Evolutionary conservation across 2,329 filamentous ascomycete genomes (phyloP), one percentile per base, ranked within the genome.

Genomic region (Cryphonectria parasitica): DNA sequence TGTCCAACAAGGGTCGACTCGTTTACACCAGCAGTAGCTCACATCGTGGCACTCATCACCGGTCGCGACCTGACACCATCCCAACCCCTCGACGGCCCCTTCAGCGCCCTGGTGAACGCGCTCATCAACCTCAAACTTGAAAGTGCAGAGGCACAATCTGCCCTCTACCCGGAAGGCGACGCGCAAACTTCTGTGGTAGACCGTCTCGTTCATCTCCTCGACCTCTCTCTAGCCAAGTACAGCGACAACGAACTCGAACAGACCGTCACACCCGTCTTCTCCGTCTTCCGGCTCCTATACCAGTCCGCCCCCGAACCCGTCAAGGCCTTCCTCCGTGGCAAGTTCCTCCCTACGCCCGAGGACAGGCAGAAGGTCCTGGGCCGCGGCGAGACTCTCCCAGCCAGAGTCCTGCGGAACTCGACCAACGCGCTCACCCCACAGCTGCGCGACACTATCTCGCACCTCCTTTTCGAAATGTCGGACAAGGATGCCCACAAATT

Each of bases 391-490:
- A 92, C 91, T 0, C 83, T 98, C 0, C 87, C 95, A 1, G 91
- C 94, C 2, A 89, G 90, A 71, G 83, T 99, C 1, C 86, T 99
- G 66, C 89, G 90, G 68, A 88, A 96, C 56, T 94, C 92, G 2
- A 93, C 90, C 6, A 93, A 92, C 19, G 88, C 94, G 0, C 80
- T 89, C 60, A 87, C 92, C 0, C 89, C 93, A 0, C 89, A 90
- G 54, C 83, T 97, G 3, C 89, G 94, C 25, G 89, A 92, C 63
- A 88, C 89, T 25, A 91, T 97, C 67, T 92, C 92, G 0, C 86
- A 91, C 41, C 85, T 99, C 34, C 87, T 98, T 72, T 99, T 97
- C 78, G 92, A 97, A 74, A 85, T 98, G 39, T 97, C 94, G 0
- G 91, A 91, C 74, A 92, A 90, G 75, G 90, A 98, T 75, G 88